These are phyloP conservation scores for Pythium aristosporum DNA, from an alignment of 352 stramenopile species.

Conservation along the genomic window DNA sequence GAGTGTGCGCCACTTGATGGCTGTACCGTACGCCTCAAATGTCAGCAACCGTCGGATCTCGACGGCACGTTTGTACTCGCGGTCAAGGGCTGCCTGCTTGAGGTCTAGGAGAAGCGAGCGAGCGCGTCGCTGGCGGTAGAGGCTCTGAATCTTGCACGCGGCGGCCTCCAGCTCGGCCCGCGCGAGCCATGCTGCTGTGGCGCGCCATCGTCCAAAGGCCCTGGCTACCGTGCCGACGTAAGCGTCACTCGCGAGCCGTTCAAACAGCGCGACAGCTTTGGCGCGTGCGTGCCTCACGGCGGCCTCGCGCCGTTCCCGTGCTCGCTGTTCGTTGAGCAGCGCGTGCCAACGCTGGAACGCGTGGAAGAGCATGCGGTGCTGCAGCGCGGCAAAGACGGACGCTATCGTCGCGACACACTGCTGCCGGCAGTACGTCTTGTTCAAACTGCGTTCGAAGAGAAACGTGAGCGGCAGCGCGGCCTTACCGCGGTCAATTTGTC, in stretches of 20 bases:
- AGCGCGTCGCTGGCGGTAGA: constrained; percentile 39
- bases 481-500: constrained; percentile 53
- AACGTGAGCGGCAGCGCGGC: constrained; percentile 62
- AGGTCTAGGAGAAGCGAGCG: constrained; percentile 33
- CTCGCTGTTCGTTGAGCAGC: constrained; percentile 18
- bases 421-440: constrained; percentile 53
- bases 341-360: constrained; percentile 45
- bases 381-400: constrained; percentile 65
- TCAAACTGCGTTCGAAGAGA: constrained; percentile 72
- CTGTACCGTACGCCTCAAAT: constrained; percentile 55
- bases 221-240: constrained; percentile 48
- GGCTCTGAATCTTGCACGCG: constrained; percentile 45
- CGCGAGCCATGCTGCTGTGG: constrained; percentile 7
- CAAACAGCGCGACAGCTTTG: constrained; percentile 46
- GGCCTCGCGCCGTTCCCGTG: constrained; percentile 28
- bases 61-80: constrained; percentile 36
- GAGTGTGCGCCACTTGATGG: constrained; percentile 57
- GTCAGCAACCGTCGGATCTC: constrained; percentile 49
- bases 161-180: constrained; percentile 31
- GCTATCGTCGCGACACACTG: constrained; percentile 56
- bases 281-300: constrained; percentile 33
- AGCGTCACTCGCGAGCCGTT: constrained; percentile 53
- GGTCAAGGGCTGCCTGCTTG: constrained; percentile 40
- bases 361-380: constrained; percentile 52
- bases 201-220: constrained; percentile 39